A percentile compares a stretch with the other conserved stretches of the same genome.
phyloP scores from a whole-genome alignment of 139 green algal genomes.

The Chlamydomonas sphaeroides region DNA sequence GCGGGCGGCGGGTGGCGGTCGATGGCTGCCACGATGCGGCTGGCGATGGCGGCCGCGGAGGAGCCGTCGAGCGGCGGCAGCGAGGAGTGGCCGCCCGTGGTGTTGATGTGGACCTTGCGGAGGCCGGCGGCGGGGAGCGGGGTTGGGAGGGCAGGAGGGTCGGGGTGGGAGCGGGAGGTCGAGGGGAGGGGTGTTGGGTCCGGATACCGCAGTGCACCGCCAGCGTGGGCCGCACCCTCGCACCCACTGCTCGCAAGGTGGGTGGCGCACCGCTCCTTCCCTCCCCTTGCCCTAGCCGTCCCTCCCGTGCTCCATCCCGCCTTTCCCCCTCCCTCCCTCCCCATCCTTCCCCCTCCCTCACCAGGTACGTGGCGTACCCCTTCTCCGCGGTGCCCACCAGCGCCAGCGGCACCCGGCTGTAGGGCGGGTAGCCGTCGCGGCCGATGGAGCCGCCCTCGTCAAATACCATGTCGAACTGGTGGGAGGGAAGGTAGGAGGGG shows the following conservation, averaged over 20 bases:
- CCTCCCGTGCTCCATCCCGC: neutral
- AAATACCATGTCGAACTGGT: slow-evolving; percentile 29
- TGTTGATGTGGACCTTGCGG: slow-evolving; percentile 44
- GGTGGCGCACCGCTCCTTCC: too few species aligned
- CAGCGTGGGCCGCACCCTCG: too few species aligned
- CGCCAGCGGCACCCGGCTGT: slow-evolving; percentile 54
- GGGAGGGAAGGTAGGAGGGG: neutral
- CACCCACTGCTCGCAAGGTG: too few species aligned
- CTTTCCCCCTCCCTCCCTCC: neutral
- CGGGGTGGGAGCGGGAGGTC: too few species aligned
- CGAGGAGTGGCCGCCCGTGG: slow-evolving; percentile 66
- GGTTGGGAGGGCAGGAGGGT: neutral
- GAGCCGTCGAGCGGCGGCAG: slow-evolving; percentile 58
- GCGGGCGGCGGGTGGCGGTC: slow-evolving; percentile 41
- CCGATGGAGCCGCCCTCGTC: slow-evolving; percentile 30
- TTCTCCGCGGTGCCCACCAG: slow-evolving; percentile 76
- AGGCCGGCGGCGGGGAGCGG: neutral
- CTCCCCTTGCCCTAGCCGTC: too few species aligned
- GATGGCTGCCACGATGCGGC: slow-evolving; percentile 51
- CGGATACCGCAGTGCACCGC: too few species aligned
- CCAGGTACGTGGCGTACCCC: slow-evolving; percentile 39
- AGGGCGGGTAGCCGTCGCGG: slow-evolving; percentile 48
- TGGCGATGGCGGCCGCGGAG: slow-evolving; percentile 35
- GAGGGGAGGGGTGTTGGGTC: too few species aligned
- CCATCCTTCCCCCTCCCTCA: neutral